A percentile compares a stretch with the other conserved stretches of the same genome.
These are phyloP conservation scores for Lactifluus subvellereus DNA, from an alignment of 768 basidiomycete genomes.

Conservation along the genomic window DNA sequence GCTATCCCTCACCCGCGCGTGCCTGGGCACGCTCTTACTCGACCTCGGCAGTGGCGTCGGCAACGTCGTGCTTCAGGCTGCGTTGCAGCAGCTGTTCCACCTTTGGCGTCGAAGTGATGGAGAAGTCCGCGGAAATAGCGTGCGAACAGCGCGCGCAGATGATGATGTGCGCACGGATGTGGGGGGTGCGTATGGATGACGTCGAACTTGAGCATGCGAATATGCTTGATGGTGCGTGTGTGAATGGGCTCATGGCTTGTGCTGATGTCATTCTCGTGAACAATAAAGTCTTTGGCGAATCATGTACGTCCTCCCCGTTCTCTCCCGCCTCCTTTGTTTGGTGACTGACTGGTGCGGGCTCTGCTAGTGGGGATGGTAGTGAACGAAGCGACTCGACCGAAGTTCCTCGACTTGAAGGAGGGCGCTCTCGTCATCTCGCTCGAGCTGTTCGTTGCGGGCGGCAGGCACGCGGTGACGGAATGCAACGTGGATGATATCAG, in stretches of 20 bases:
- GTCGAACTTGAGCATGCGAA: conserved; percentile 81
- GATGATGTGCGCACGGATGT: conserved; percentile 75
- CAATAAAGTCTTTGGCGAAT: conserved; percentile 76
- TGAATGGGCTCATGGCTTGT: conserved; percentile 61
- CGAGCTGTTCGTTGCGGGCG: conserved; percentile 32
- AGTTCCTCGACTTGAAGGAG: no score
- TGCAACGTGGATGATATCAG: conserved; percentile 36
- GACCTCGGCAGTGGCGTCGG: conserved; percentile 60
- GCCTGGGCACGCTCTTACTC: conserved; percentile 43
- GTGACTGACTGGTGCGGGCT: conserved; percentile 8
- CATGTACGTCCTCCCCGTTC: conserved; percentile 44
- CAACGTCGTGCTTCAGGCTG: conserved; percentile 51
- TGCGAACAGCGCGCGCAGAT: conserved; percentile 69
- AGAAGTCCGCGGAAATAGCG: conserved; percentile 73
- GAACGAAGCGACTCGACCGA: no score
- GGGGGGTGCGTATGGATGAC: conserved; percentile 74
- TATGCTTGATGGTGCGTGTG: conserved; percentile 64
- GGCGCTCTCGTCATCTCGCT: no score
- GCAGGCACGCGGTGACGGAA: conserved; percentile 67
- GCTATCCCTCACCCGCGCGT: conserved; percentile 44
- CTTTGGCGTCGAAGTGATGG: conserved; percentile 68
- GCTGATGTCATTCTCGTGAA: conserved; percentile 93
- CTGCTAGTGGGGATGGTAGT: not conserved
- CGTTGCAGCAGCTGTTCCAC: conserved; percentile 45
- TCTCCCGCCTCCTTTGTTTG: no score